Base-by-base conservation (phyloP, 768 basidiomycete species). In the Kwoniella heveanensis region DNA sequence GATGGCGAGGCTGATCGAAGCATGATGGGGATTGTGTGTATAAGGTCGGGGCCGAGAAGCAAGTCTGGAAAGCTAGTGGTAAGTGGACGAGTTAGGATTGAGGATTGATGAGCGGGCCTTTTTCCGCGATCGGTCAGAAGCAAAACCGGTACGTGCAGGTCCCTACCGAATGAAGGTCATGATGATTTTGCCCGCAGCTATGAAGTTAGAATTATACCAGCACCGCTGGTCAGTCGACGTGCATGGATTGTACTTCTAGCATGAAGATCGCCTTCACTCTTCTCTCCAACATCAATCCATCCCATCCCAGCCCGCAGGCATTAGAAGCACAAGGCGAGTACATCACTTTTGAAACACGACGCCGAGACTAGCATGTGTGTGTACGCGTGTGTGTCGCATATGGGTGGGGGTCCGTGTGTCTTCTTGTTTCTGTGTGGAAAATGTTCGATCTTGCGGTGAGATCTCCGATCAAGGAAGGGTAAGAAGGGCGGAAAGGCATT, bases 1-100 rank as follows among this genome's bases (percentile, higher is more conserved):
- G n/a, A 49, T 29, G 10, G 54, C 46, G 61, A 9, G 53, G 53
- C 30, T 53, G 52, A 27, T n/a, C n/a, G n/a, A n/a, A n/a, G n/a
- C n/a, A 29, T 53, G 51, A 46, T 54, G 47, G 48, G 27, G 46
- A 36, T 27, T 54, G 52, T 48, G 49, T 58, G 29, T 15, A 21
- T 19, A 1, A 17, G 39, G 39, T 44, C 17, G 39, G 3, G 10
- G 39, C 39, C 21, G 36, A 19, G 22, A 46, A 36, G 19, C 27
- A 50, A 29, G 29, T 21, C 12, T 7, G 12, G 22, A 25, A 37
- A 32, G 26, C 37, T 36, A 46, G 24, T 9, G 27, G n/a, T 32
- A 27, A 48, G 37, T 1, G 54, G 39, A 30, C n/a, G n/a, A n/a
- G n/a, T n/a, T n/a, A n/a, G n/a, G n/a, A n/a, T n/a, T n/a, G 32